These are phyloP conservation scores for Candida tibetensis DNA, from an alignment of 805 yeast species.

Conservation along the genomic window DNA sequence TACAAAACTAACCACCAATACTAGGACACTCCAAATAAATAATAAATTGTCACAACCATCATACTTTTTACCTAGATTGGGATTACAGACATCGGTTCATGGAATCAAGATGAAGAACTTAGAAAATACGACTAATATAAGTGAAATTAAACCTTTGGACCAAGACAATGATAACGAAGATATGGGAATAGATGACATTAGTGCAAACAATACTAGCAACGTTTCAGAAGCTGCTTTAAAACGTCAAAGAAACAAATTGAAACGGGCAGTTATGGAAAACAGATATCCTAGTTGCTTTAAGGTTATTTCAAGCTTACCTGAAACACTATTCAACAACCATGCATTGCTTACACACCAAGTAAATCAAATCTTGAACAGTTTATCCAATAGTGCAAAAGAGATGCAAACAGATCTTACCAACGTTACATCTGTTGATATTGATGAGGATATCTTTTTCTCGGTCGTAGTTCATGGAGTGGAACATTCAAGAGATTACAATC, in stretches of 20 bases:
- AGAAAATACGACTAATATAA: constrained; percentile 8
- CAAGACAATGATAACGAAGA: constrained; percentile 51
- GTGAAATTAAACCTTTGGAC: constrained; percentile 21
- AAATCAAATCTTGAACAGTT: constrained; percentile 22
- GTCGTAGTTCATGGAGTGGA: constrained; percentile 34
- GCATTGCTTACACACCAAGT: constrained; percentile 30
- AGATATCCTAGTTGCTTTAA: constrained; percentile 38
- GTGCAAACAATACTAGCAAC: constrained; percentile 8
- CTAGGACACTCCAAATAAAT: constrained; percentile 20
- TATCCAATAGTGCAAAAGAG: constrained; percentile 24
- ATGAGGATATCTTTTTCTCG: constrained; percentile 37
- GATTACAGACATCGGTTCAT: constrained; percentile 61
- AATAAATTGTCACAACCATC: constrained; percentile 43
- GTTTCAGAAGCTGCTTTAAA: constrained; percentile 31
- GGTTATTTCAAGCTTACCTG: constrained; percentile 35
- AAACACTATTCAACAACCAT: constrained; percentile 32
- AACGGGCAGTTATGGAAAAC: constrained; percentile 27
- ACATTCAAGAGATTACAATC: constrained; percentile 15
- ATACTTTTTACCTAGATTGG: constrained; percentile 58
- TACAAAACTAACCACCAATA: constrained; percentile 10
- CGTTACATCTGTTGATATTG: constrained; percentile 28
- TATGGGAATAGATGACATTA: constrained; percentile 30
- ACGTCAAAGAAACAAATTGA: constrained; percentile 30
- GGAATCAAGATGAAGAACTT: constrained; percentile 40
- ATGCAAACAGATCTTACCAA: constrained; percentile 23